phyloP scores from a whole-genome alignment of 805 yeast species.

The Sungouiozyma ichnusensis region DNA sequence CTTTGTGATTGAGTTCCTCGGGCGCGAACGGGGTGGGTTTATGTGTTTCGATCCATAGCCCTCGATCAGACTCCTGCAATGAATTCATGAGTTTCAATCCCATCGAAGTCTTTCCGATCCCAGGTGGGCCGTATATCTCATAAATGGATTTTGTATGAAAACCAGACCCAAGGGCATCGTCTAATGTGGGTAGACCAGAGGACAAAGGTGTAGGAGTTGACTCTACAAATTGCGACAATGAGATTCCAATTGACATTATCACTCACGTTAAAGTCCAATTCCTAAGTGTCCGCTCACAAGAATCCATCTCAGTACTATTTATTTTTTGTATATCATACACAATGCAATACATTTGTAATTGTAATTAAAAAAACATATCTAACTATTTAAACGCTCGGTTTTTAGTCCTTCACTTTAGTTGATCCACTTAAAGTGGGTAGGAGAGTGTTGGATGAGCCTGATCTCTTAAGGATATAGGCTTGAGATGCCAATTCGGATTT shows the following conservation, averaged over 20 bases:
- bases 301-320: too few relatives aligned
- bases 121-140: constrained; percentile 28
- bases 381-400: background rate
- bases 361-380: too few relatives aligned
- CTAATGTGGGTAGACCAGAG: constrained; percentile 18
- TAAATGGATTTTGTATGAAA: constrained; percentile 22
- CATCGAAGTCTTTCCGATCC: constrained; percentile 22
- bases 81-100: constrained; percentile 12
- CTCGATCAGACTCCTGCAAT: constrained; percentile 7
- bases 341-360: too few relatives aligned
- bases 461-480: constrained; percentile 21
- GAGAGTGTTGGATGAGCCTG: constrained; percentile 12
- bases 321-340: too few relatives aligned
- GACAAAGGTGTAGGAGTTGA: constrained; percentile 16
- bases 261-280: background rate
- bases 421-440: background rate
- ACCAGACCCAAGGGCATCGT: constrained; percentile 17
- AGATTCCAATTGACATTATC: constrained; percentile 26
- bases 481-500: constrained; percentile 28
- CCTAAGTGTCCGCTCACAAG: too few relatives aligned
- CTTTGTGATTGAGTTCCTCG: background rate
- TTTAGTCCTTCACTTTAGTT: background rate
- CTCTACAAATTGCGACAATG: constrained; percentile 24
- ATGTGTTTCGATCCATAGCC: constrained; percentile 25
- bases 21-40: constrained; percentile 5